Evolutionary conservation across 208 protist genomes (phyloP).

Genomic region (Zelonia costaricensis): DNA sequence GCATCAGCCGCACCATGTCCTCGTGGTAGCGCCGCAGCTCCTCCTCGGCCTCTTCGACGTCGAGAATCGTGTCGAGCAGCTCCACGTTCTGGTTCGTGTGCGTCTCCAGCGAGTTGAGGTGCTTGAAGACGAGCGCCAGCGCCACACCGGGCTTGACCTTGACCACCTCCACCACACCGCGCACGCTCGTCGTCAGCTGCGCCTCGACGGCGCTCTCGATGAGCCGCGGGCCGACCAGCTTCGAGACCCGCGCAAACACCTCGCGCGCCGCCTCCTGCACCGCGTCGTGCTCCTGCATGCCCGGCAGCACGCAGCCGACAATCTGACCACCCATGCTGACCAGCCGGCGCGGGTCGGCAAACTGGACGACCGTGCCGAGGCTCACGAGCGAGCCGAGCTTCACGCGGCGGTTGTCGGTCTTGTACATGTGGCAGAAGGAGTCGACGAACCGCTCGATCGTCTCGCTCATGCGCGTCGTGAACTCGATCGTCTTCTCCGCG

Average conservation of each 20-base stretch:
- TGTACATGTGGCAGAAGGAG: conserved; percentile 69
- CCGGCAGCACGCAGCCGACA: conserved; percentile 85
- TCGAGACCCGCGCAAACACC: conserved; percentile 81
- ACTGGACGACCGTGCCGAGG: conserved; percentile 70
- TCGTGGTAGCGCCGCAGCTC: conserved; percentile 68
- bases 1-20: conserved; percentile 53
- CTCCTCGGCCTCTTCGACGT: conserved; percentile 79
- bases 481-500: conserved; percentile 86
- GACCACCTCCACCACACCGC: conserved; percentile 90
- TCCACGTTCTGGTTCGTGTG: conserved; percentile 71
- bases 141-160: conserved; percentile 86
- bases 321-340: conserved; percentile 82
- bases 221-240: conserved; percentile 64
- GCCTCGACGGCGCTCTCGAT: conserved; percentile 87
- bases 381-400: conserved; percentile 77
- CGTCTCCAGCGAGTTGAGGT: conserved; percentile 44
- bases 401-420: conserved; percentile 49
- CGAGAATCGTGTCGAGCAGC: conserved; percentile 78
- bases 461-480: conserved; percentile 85
- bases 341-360: conserved; percentile 70
- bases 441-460: conserved; percentile 86
- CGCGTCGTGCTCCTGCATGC: conserved; percentile 85
- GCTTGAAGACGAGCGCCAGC: conserved; percentile 82
- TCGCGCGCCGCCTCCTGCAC: conserved; percentile 81
- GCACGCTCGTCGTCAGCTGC: conserved; percentile 82